phyloP scores from a whole-genome alignment of 352 stramenopile genomes.

The Phytophthora litchii region DNA sequence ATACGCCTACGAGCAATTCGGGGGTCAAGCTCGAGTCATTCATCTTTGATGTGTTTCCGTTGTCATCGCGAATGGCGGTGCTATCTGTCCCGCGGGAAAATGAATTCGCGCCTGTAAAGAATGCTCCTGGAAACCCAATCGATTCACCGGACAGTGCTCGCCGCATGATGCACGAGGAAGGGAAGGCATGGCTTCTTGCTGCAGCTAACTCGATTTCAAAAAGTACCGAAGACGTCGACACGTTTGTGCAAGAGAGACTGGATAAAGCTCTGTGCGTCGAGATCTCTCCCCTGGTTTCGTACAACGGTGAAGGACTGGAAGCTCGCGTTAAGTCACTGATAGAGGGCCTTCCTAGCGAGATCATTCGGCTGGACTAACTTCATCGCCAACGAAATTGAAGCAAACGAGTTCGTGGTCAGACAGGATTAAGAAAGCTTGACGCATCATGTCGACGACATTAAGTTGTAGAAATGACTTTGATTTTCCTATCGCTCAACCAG shows the following conservation, averaged over 20 bases:
- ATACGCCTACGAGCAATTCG: conserved; percentile 88
- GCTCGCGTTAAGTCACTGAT: conserved; percentile 49
- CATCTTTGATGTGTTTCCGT: conserved; percentile 99
- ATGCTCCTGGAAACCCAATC: conserved; percentile 60
- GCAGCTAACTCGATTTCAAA: conserved; percentile 27
- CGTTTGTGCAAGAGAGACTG: conserved; percentile 45
- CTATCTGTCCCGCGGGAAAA: conserved; percentile 90
- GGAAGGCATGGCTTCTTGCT: conserved; percentile 63
- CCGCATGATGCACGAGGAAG: conserved; percentile 61
- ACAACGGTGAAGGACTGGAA: conserved; percentile 79
- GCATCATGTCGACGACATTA: background rate
- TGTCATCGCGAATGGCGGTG: conserved; percentile 93
- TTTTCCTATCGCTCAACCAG: conserved; percentile 37
- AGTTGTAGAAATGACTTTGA: conserved; percentile 26
- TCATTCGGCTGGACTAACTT: background rate
- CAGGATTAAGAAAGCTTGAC: conserved; percentile 7
- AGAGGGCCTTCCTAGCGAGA: background rate
- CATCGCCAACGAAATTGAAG: background rate
- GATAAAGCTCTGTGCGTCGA: conserved; percentile 49
- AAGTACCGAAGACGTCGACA: conserved; percentile 24
- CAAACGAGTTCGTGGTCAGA: conserved; percentile 22
- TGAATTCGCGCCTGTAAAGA: conserved; percentile 93
- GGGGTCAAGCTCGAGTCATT: conserved; percentile 99
- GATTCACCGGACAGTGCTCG: conserved; percentile 87
- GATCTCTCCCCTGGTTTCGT: conserved; percentile 80